Base-by-base conservation (phyloP, 2,329 filamentous ascomycete species). In the Sarocladiaceae sp. region DNA sequence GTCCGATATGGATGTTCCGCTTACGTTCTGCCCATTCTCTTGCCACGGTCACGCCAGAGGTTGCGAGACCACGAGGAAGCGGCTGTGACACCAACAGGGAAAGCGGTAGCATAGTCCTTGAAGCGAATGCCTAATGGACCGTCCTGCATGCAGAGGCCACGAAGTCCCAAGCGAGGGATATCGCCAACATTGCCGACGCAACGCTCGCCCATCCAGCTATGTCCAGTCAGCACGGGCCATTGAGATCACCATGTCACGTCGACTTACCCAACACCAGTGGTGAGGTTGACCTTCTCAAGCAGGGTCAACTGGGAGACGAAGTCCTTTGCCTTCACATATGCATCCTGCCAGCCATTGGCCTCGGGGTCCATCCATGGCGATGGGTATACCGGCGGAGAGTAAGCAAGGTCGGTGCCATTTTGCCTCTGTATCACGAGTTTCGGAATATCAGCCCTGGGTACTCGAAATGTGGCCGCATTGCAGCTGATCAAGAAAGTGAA, bases 231-330 rank as follows among this genome's bases (percentile, higher is more conserved):
- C 2, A 18, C 33, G 22, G 7, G 28, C 12, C 10, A 29, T 3
- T 4, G 18, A 4, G 26, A 5, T 31, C 26, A 31, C 56, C 33
- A 25, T n/a, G 36, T 8, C 29, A 20, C 53, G 1, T 10, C 22
- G 18, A 71, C 83, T 67, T 71, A 93, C 81, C 91, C 91, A 57
- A 87, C 82, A 67, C 93, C 93, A 1, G 92, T 97, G 2, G 93
- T 97, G 57, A 99, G 68, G 68, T 97, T 97, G 69, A 97, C 90
- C 73, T 96, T 97, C 68, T 97, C 92, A 11, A 84, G 65, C 31
- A 96, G 76, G 1, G 90, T 96, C 70, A 96, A 71, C 65, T 91
- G 84, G 10, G 86, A 87, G 42, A 97, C 90, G 62, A 96, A 93
- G 2, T 77, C 81, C 59, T 81, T 83, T 1, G 92, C 92, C 67